Evolutionary conservation across 495 filamentous ascomycete species (phyloP), one percentile per base, ranked within the genome.

Genomic region (Hypoxylon cercidicola): DNA sequence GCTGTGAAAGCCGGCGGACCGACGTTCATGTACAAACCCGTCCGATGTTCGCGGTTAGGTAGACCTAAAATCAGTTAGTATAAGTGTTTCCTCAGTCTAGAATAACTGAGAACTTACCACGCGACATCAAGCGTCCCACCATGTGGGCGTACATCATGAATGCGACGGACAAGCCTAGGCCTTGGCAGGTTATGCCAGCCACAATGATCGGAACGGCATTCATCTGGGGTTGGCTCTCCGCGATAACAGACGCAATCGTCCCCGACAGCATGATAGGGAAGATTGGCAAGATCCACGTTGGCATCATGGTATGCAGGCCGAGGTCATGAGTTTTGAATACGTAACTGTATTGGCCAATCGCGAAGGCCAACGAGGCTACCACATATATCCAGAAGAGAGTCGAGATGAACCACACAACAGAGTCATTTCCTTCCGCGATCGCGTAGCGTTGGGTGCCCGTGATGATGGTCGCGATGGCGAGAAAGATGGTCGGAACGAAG

Each of bases 1-100:
- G 82, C 85, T 3, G 88, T 91, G 75, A 90, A 93, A 4, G 84
- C 82, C 0, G 89, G 80, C 10, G 88, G 87, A 0, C 85, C 89
- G 3, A 90, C 88, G 16, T 86, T 86, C 66, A 92, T 90, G 75
- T 90, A 90, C 80, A 92, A 86, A 1, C 85, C 87, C 0, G 86
- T 81, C 49, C 87, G 69, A 73, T 62, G 83, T 73, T 64, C 74
- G 44, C 45, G 84, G 47, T 69, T 63, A 0, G 83, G 84, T 12
- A 86, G 74, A 0, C 83, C 69, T 72, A 8, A 32, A 10, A 15
- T 35, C 6, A 23, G 11, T 59, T 16, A 50, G 30, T 37, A 32
- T 15, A 5, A 19, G 6, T 43, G 6, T 11, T 25, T 34, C 12
- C 23, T 7, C 34, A 60, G 10, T 11, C 4, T 10, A 7, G 3